phyloP scores from a whole-genome alignment of 148 eudicot genomes.

The Cornus controversa region DNA sequence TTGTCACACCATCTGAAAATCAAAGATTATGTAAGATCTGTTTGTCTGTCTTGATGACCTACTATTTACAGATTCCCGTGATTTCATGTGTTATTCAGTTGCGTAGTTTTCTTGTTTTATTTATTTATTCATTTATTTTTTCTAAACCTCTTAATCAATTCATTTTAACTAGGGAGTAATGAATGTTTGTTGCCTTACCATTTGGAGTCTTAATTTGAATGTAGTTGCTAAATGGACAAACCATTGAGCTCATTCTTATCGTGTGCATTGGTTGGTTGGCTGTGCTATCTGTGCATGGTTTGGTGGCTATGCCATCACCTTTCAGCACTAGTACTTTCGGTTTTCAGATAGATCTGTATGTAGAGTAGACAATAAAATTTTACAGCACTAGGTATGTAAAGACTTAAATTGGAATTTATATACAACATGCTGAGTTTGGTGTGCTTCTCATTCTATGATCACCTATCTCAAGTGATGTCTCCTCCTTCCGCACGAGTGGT shows the following conservation, averaged over 20 bases:
- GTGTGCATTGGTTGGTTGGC: not conserved
- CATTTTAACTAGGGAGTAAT: not conserved
- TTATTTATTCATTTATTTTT: not conserved
- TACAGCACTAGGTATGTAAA: not conserved
- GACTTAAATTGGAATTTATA: not conserved
- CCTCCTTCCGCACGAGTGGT: not conserved
- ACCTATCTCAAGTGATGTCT: too few relatives aligned
- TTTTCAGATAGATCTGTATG: not conserved
- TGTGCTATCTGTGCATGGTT: not conserved
- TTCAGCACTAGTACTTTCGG: not conserved
- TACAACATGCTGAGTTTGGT: not conserved
- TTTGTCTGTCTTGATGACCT: not conserved
- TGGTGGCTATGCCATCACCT: not conserved
- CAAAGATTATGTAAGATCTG: constrained; percentile 61
- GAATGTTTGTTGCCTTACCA: not conserved
- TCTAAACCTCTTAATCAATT: not conserved
- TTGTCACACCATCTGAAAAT: constrained; percentile 37
- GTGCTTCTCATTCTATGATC: not conserved
- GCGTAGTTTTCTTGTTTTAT: not conserved
- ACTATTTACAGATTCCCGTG: not conserved
- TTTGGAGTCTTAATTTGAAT: not conserved
- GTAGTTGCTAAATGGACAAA: too few relatives aligned
- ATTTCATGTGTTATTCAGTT: not conserved
- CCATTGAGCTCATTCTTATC: not conserved
- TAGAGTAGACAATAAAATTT: not conserved